These are phyloP conservation scores for Alternaria consortialis DNA, from an alignment of 2,329 filamentous ascomycete genomes.

Conservation along the genomic window DNA sequence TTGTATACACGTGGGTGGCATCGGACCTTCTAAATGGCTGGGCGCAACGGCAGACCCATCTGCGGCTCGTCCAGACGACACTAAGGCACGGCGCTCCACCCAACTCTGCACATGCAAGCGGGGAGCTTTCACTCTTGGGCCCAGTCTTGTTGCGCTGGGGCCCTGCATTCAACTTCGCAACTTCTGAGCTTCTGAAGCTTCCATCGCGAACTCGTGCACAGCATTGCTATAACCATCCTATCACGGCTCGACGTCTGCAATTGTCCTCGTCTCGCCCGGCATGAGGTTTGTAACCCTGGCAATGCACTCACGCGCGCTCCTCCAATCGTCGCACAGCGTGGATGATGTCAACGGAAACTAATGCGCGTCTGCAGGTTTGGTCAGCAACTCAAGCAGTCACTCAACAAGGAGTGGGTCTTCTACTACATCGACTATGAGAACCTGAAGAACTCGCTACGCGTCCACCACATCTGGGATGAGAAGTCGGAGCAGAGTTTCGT, in stretches of 20 bases:
- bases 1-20: slow-evolving; percentile 28
- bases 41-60: slow-evolving; percentile 19
- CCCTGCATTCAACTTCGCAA: slow-evolving; percentile 4
- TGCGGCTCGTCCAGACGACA: slow-evolving; percentile 17
- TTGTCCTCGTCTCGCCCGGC: slow-evolving; percentile 25
- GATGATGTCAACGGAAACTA: slow-evolving; percentile 39
- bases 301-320: slow-evolving; percentile 12
- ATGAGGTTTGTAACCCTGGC: slow-evolving; percentile 29
- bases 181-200: slow-evolving; percentile 6
- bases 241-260: slow-evolving; percentile 10
- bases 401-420: slow-evolving; percentile 97
- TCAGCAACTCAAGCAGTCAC: slow-evolving; percentile 92
- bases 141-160: slow-evolving; percentile 9
- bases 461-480: slow-evolving; percentile 81
- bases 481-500: slow-evolving; percentile 93
- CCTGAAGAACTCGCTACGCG: slow-evolving; percentile 86
- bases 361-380: slow-evolving; percentile 72
- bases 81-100: slow-evolving; percentile 19
- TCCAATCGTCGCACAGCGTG: slow-evolving; percentile 26
- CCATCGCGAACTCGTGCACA: slow-evolving; percentile 1
- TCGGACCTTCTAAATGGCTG: slow-evolving; percentile 30
- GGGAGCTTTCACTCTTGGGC: slow-evolving; percentile 16
- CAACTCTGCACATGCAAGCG: slow-evolving; percentile 22
- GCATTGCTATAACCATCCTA: slow-evolving; percentile 18
- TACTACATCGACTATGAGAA: slow-evolving; percentile 98